Percentiles rank a stretch among this genome's conserved stretches.
These are phyloP conservation scores for Trifolium pratense DNA, from an alignment of 306 rosid genomes.

Conservation along the genomic window DNA sequence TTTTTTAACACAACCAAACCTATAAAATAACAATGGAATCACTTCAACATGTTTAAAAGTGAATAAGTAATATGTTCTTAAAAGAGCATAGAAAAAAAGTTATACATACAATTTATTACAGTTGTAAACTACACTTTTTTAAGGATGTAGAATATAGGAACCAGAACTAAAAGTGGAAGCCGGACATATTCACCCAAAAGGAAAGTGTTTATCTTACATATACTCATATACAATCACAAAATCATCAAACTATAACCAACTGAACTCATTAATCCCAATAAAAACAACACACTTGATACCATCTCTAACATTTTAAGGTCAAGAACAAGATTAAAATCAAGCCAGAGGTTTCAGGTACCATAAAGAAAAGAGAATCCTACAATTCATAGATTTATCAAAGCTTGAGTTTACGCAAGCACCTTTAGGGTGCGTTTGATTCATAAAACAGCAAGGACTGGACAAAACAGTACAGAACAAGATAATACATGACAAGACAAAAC, in stretches of 20 bases:
- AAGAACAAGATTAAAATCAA: background rate
- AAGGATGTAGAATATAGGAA: background rate
- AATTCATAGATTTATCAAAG: background rate
- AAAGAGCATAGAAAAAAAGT: background rate
- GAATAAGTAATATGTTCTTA: background rate
- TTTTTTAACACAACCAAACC: background rate
- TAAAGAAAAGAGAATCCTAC: background rate
- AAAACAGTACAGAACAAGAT: no score
- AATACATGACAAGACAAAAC: no score
- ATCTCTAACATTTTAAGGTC: background rate
- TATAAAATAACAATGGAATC: background rate
- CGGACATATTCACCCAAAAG: background rate
- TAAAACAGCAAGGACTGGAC: no score
- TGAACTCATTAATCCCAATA: background rate
- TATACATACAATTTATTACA: background rate
- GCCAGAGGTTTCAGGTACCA: background rate
- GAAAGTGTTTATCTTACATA: background rate
- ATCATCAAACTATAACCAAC: background rate
- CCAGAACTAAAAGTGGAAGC: background rate
- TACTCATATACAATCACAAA: background rate
- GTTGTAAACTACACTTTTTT: background rate
- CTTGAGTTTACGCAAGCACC: background rate
- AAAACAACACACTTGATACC: background rate
- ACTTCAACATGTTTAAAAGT: slow-evolving; percentile 5
- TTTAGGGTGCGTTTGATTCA: no score